Base-by-base conservation (phyloP, 192 early-diverging fungal genomes). In the Coemansia sp. region DNA sequence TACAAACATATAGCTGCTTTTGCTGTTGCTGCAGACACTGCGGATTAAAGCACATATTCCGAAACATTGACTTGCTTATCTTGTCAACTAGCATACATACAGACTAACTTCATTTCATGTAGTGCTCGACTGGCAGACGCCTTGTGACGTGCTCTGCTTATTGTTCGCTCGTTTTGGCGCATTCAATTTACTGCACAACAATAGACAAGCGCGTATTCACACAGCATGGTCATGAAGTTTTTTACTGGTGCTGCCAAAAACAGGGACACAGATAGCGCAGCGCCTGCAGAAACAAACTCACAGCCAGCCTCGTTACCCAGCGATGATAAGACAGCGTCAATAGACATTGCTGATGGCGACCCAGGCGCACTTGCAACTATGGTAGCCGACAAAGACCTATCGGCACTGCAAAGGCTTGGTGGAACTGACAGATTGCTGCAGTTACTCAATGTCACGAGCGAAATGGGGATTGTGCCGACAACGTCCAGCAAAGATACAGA, bases 341-440 rank as follows among this genome's bases (percentile, higher is more conserved):
- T 37, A 26, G 40, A 20, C 21, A 50, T 50, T 15, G 45, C 46
- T 15, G 35, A 37, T 48, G 46, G 31, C 11, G 57, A 58, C 30
- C 53, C 63, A 3, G 63, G 65, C 6, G 30, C 41, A 51, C 51
- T 77, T n/a, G 46, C 73, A 19, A 43, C 20, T 16, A 66, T 77
- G 65, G 65, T 77, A 4, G 61, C 52, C 18, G 73, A 77, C 59
- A 77, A 77, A 26, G 68, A 70, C 38, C 11, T 60, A 13, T 52
- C 47, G 0, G 56, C 53, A 12, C 48, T 77, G 53, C 73, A 60
- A 36, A 43, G 36, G 19, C 49, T 77, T n/a, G 73, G 73, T 5
- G 73, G 73, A 45, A 77, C 73, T 20, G 20, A 55, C 1, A 56
- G 47, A 1, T 57, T 77, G 31, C 60, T 77, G 23, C 39, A 44